Evolutionary conservation across 1,284 basidiomycete genomes (phyloP), one percentile per base, ranked within the genome.

Genomic region (Ustilago curta): DNA sequence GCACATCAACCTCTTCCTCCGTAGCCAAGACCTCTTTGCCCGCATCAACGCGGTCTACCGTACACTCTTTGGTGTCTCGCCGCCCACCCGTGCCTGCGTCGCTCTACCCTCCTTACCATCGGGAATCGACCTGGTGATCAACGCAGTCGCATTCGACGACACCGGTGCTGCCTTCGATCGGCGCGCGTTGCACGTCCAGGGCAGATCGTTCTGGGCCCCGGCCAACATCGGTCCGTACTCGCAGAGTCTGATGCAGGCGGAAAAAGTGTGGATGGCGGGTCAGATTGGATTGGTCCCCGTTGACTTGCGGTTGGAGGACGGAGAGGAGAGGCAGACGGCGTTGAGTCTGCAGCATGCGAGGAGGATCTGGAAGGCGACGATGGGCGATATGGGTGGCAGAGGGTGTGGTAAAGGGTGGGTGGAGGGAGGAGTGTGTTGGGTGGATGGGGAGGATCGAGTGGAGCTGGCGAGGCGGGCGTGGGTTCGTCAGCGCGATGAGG

Each of bases 151-250:
- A 0, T 71, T 71, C 32, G 59, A 62, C 51, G 55, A 58, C n/a
- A 16, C 44, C 7, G 43, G 47, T 0, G n/a, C 23, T 1, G 35
- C 47, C 2, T 66, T 60, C 23, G 65, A 70, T 9, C 25, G 47
- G 45, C 55, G 53, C 39, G 88, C 92, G 0, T 87, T 99, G 37
- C 97, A 99, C 83, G 95, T 99, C 0, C 97, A 99, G 85, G 90
- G 94, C 16, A 85, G 96, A 57, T 96, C 94, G 83, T 98, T 98
- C 84, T 99, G 97, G 97, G 96, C 96, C 18, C 95, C 97, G 9
- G 96, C 97, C 2, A 99, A 98, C 84, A 99, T 99, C 60, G 97
- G 97, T 35, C 97, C 97, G 2, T 99, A 99, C 85, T 96, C 94
- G 0, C 97, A 99, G 86, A 92, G 93, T 8, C 89, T 98, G 57